These are phyloP conservation scores for Calocybe indica DNA, from an alignment of 768 basidiomycete species.

Conservation along the genomic window DNA sequence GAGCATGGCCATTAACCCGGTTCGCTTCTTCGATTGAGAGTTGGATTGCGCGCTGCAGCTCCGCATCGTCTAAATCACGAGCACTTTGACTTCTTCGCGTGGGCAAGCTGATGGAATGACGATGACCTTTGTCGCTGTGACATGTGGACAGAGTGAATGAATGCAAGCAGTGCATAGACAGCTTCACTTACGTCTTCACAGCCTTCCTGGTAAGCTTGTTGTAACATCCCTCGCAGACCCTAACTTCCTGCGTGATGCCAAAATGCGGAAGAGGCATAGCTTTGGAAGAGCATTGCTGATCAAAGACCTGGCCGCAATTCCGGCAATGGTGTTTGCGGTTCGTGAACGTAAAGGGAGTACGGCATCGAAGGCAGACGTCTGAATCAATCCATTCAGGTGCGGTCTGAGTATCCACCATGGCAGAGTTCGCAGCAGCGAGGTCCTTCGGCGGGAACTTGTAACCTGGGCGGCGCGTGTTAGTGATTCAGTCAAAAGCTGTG, in stretches of 20 bases:
- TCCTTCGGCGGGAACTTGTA: conserved; percentile 83
- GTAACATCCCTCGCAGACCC: conserved; percentile 90
- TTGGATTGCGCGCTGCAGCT: conserved; percentile 90
- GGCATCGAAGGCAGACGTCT: conserved; percentile 89
- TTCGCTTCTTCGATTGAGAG: conserved; percentile 80
- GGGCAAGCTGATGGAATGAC: conserved; percentile 49
- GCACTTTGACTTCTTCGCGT: conserved; percentile 48
- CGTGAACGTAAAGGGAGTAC: conserved; percentile 87
- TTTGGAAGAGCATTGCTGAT: conserved; percentile 88
- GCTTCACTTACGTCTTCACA: conserved; percentile 43
- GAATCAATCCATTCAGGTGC: conserved; percentile 98
- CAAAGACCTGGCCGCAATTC: conserved; percentile 96
- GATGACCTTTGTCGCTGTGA: conserved; percentile 41
- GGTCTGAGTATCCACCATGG: conserved; percentile 86
- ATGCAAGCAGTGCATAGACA: not conserved
- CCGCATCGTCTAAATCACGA: conserved; percentile 71
- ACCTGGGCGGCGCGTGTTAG: conserved; percentile 33
- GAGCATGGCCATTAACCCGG: conserved; percentile 36
- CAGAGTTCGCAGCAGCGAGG: conserved; percentile 58
- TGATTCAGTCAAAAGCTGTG: conserved; percentile 1
- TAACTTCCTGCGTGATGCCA: conserved; percentile 86
- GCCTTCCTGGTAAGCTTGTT: conserved; percentile 66
- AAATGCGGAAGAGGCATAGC: conserved; percentile 83
- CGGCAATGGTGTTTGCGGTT: conserved; percentile 98
- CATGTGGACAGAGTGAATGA: conserved; percentile 3